Percentiles rank a stretch among this genome's conserved stretches.
These are phyloP conservation scores for Microcera coccophila DNA, from an alignment of 2,329 filamentous ascomycete genomes.

Conservation along the genomic window DNA sequence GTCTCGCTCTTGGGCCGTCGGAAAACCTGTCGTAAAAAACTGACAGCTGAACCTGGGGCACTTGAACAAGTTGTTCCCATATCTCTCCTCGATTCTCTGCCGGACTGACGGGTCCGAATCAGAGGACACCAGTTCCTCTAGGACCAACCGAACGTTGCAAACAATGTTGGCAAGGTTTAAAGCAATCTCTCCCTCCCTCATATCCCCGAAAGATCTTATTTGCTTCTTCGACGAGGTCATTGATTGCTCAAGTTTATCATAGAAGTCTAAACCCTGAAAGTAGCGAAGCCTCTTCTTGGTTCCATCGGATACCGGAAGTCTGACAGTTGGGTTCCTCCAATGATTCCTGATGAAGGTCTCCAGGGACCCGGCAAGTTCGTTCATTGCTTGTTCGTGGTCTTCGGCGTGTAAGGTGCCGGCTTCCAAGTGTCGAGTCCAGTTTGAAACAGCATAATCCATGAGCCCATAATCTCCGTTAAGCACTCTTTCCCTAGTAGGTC, in stretches of 20 bases:
- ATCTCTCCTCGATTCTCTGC: background rate
- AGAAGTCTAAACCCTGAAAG: background rate
- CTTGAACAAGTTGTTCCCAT: background rate
- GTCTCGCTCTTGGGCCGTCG: background rate
- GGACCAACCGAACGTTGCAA: background rate
- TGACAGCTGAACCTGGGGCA: background rate
- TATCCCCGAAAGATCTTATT: background rate
- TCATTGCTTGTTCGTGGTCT: background rate
- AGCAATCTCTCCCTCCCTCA: background rate
- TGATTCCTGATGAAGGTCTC: background rate
- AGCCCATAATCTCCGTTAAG: slow-evolving; percentile 4
- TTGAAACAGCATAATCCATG: slow-evolving; percentile 7
- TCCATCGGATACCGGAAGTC: background rate
- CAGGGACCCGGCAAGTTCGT: background rate
- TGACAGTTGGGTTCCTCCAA: background rate
- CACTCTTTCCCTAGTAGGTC: background rate
- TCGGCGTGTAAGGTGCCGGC: background rate
- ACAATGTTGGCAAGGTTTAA: background rate
- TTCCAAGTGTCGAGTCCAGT: slow-evolving; percentile 7
- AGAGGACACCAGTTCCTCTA: background rate
- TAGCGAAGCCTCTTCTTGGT: background rate
- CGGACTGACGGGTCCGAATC: background rate
- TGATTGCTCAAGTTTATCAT: background rate
- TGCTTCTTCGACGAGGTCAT: background rate
- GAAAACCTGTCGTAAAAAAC: background rate